Evolutionary conservation across 441 rosid genomes (phyloP).

Genomic region (Pelargonium fulgidum): DNA sequence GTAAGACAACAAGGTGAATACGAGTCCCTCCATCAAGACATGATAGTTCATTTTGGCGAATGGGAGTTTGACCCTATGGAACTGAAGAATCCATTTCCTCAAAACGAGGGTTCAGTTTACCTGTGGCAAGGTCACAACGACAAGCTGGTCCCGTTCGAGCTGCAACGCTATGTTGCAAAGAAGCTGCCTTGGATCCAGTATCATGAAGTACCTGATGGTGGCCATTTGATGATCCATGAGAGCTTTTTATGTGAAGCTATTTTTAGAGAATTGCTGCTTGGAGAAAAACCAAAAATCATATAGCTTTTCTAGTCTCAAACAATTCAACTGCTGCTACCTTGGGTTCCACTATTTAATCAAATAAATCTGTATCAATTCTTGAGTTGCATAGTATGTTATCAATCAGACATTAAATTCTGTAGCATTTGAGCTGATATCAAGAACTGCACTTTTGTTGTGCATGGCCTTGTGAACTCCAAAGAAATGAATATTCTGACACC

Average conservation of each 20-base stretch:
- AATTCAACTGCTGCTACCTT: too few species aligned
- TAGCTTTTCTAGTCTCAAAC: too few species aligned
- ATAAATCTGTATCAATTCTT: too few species aligned
- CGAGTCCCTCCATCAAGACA: conserved; percentile 20
- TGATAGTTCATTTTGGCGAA: conserved; percentile 37
- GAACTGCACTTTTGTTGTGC: too few species aligned
- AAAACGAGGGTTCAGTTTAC: conserved; percentile 35
- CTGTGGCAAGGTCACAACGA: conserved; percentile 66
- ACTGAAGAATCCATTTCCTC: conserved; percentile 30
- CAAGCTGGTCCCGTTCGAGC: conserved; percentile 51
- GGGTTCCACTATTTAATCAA: too few species aligned
- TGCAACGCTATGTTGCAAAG: conserved; percentile 36
- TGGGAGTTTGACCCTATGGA: conserved; percentile 59
- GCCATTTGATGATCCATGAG: conserved; percentile 53
- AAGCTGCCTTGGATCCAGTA: conserved; percentile 47
- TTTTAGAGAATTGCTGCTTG: conserved; percentile 31
- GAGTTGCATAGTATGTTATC: too few species aligned
- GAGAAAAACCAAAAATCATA: conserved; percentile 31
- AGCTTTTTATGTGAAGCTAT: conserved; percentile 40
- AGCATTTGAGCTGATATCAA: too few species aligned
- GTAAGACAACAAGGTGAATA: too few species aligned
- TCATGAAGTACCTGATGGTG: conserved; percentile 56
- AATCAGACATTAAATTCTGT: too few species aligned
- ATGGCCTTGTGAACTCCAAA: too few species aligned
- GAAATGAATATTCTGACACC: too few species aligned